Evolutionary conservation across 495 filamentous ascomycete genomes (phyloP), one percentile per base, ranked within the genome.

Genomic region (Tuber indicum): DNA sequence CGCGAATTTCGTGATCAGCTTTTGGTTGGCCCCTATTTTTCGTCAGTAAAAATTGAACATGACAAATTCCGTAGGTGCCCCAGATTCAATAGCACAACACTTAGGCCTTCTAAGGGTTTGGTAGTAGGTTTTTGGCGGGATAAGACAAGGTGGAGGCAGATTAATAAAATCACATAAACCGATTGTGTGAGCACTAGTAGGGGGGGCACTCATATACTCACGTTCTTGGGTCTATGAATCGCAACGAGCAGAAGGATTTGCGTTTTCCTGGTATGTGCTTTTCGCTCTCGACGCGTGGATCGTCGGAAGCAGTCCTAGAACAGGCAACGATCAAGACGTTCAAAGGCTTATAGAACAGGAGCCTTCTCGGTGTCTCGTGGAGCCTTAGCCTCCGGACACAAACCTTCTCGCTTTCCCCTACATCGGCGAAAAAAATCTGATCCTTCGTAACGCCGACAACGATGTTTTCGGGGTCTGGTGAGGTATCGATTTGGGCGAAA

Each of bases 281-380:
- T 45, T 80, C 78, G 44, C 70, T 80, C 74, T 80, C 78, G 16
- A 74, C 62, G 12, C 70, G 42, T 26, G 80, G 79, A 39, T 81
- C 80, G 47, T 74, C 79, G 58, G 79, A 75, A 32, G 75, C 75
- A 52, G 71, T 74, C 77, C 76, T 81, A 19, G 79, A 80, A n/a
- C 81, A 83, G 74, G 82, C 82, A 47, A 83, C 82, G 74, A 83
- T 80, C 21, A 83, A 75, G n/a, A 82, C 44, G 52, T 77, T 75
- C 71, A 83, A 75, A 71, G 79, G 76, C 14, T 79, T 75, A 49
- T 83, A 82, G 75, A 82, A 83, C 10, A 83, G 52, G 32, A 83
- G 52, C 23, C 82, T 81, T 52, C 82, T 82, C 52, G 82, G 82
- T 23, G 82, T 83, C 75, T 83, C 82, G 45, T 78, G 49, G 23